Percentiles rank a stretch among this genome's conserved stretches.
phyloP scores from a whole-genome alignment of 1,284 basidiomycete species.

The Moniliophthora roreri region DNA sequence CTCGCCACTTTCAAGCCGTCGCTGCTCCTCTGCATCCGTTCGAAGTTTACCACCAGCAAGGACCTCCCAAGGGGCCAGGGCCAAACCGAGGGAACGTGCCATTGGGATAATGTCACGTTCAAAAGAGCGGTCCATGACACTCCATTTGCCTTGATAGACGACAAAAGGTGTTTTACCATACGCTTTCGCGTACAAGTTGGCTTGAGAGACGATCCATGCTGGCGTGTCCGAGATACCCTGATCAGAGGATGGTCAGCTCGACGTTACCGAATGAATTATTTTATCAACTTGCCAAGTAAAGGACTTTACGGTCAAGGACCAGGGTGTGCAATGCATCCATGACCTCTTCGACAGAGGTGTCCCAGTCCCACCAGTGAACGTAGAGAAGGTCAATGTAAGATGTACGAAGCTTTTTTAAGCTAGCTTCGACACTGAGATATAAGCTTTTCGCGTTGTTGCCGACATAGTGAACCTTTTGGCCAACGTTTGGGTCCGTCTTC shows the following conservation, averaged over 20 bases:
- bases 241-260: no score
- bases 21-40: no score
- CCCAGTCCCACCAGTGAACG: no score
- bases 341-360: no score
- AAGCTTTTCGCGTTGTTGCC: slow-evolving; percentile 51
- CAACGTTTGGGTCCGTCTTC: slow-evolving; percentile 23
- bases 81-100: slow-evolving; percentile 4
- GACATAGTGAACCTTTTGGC: slow-evolving; percentile 39
- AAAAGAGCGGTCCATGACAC: slow-evolving; percentile 43
- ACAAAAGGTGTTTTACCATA: slow-evolving; percentile 48
- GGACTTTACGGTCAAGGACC: slow-evolving; percentile 44
- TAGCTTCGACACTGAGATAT: slow-evolving; percentile 59
- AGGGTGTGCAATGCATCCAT: slow-evolving; percentile 44
- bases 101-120: slow-evolving; percentile 12
- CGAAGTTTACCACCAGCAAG: no score
- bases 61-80: no score
- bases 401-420: no score
- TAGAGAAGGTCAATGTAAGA: no score
- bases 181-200: slow-evolving; percentile 51
- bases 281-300: slow-evolving; percentile 40
- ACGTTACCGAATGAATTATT: no score
- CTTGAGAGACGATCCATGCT: slow-evolving; percentile 47
- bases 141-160: slow-evolving; percentile 55
- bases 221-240: slow-evolving; percentile 38
- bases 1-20: no score